A percentile compares a stretch with the other conserved stretches of the same genome.
Evolutionary conservation across 768 basidiomycete genomes (phyloP).

Genomic region (Sutorius australiensis): DNA sequence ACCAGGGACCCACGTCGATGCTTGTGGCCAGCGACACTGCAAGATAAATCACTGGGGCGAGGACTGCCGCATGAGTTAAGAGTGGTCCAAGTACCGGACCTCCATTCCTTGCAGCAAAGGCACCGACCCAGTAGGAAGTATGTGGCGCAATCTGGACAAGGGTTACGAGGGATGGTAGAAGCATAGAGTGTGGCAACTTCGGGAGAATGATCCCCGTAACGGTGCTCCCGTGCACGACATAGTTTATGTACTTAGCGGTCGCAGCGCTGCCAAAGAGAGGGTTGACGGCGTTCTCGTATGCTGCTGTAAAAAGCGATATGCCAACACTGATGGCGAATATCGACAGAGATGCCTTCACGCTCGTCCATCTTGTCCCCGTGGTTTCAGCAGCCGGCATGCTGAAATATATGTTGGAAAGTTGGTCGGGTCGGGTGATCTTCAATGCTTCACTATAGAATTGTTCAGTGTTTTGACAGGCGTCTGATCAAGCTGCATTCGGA

Average conservation of each 20-base stretch:
- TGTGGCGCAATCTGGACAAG: conserved; percentile 50
- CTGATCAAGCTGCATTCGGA: neutral
- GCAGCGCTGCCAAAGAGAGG: conserved; percentile 68
- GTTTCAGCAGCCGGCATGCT: conserved; percentile 6
- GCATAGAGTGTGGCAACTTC: conserved; percentile 22
- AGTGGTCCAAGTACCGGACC: conserved; percentile 57
- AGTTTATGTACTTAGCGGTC: conserved; percentile 46
- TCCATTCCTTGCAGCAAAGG: conserved; percentile 51
- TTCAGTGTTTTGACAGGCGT: neutral
- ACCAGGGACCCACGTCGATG: conserved; percentile 35
- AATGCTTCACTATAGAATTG: neutral
- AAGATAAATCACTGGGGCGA: conserved; percentile 55
- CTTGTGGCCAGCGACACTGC: conserved; percentile 45
- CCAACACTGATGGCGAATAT: conserved; percentile 27
- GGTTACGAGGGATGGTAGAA: conserved; percentile 34
- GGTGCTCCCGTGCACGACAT: conserved; percentile 37
- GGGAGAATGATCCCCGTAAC: conserved; percentile 32
- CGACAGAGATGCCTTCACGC: conserved; percentile 18
- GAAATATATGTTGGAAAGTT: neutral
- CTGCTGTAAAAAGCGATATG: conserved; percentile 56
- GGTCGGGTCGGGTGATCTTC: neutral
- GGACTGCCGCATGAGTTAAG: conserved; percentile 50
- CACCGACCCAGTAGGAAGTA: conserved; percentile 64
- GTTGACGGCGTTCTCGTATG: conserved; percentile 59
- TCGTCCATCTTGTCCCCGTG: conserved; percentile 10